These are phyloP conservation scores for Xylaria grammica DNA, from an alignment of 495 filamentous ascomycete genomes.

Conservation along the genomic window DNA sequence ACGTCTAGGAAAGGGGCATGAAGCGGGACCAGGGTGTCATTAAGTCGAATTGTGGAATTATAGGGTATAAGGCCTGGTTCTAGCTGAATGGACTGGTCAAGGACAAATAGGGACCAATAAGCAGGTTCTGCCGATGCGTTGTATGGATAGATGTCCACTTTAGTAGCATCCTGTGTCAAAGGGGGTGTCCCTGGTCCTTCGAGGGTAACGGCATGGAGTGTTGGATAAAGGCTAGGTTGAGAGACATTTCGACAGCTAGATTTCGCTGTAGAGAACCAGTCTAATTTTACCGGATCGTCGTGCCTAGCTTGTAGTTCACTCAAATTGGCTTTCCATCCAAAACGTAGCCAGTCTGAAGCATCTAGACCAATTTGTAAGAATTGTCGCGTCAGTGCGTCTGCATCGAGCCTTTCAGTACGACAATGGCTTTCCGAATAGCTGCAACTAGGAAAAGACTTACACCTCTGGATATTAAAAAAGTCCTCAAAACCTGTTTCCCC, in stretches of 20 bases:
- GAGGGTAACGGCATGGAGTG: slow-evolving; percentile 1
- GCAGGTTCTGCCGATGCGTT: not conserved
- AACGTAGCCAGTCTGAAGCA: not conserved
- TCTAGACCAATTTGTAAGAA: slow-evolving; percentile 5
- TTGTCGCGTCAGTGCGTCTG: slow-evolving; percentile 1
- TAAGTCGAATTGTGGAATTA: not conserved
- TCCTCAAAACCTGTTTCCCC: not conserved
- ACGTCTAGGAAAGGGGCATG: slow-evolving; percentile 3
- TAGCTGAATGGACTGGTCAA: not conserved
- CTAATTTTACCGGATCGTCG: no score
- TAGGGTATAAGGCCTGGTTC: not conserved
- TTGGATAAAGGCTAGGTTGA: not conserved
- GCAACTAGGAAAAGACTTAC: not conserved
- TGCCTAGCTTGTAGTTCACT: not conserved
- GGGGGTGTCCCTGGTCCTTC: not conserved
- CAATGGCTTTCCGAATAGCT: not conserved
- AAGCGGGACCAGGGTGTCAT: not conserved
- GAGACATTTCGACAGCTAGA: not conserved
- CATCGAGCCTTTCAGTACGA: not conserved
- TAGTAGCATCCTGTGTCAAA: not conserved
- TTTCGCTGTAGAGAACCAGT: not conserved
- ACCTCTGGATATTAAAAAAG: slow-evolving; percentile 7
- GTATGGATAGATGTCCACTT: not conserved
- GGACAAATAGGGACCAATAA: not conserved
- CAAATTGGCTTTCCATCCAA: not conserved